These are phyloP conservation scores for Fibroporia radiculosa DNA, from an alignment of 768 basidiomycete genomes.

Conservation along the genomic window DNA sequence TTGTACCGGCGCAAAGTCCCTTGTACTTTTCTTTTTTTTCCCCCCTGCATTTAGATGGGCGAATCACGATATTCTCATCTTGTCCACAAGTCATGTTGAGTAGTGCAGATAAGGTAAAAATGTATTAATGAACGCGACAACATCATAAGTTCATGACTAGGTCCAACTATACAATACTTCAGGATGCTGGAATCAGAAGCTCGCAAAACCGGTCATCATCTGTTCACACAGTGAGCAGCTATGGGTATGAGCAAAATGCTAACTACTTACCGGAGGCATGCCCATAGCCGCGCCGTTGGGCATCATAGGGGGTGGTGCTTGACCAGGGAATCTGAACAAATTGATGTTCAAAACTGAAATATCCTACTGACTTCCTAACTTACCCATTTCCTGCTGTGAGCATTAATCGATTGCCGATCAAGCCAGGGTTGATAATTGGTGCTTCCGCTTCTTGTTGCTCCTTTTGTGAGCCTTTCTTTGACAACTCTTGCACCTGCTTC, in stretches of 20 bases:
- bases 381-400: constrained; percentile 71
- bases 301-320: constrained; percentile 52
- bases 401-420: constrained; percentile 49
- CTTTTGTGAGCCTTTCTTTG: constrained; percentile 81
- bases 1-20: no score
- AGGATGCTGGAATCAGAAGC: constrained; percentile 21
- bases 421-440: constrained; percentile 83
- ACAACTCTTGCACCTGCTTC: constrained; percentile 83
- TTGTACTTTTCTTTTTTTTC: no score
- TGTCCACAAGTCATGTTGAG: no score
- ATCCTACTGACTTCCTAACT: constrained; percentile 5
- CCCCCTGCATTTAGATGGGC: no score
- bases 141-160: constrained; percentile 13
- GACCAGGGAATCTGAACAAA: constrained; percentile 45
- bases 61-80: no score
- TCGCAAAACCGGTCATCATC: constrained; percentile 62
- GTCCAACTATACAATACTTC: constrained; percentile 14
- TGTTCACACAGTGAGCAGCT: constrained; percentile 19
- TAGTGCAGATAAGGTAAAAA: no score
- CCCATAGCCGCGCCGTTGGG: constrained; percentile 48
- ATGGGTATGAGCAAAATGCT: neutral
- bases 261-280: constrained; percentile 51
- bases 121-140: constrained; percentile 2
- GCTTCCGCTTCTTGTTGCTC: constrained; percentile 83
- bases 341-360: constrained; percentile 2